Base-by-base conservation (phyloP, 306 rosid species). In the Chamaecrista fasciculata region DNA sequence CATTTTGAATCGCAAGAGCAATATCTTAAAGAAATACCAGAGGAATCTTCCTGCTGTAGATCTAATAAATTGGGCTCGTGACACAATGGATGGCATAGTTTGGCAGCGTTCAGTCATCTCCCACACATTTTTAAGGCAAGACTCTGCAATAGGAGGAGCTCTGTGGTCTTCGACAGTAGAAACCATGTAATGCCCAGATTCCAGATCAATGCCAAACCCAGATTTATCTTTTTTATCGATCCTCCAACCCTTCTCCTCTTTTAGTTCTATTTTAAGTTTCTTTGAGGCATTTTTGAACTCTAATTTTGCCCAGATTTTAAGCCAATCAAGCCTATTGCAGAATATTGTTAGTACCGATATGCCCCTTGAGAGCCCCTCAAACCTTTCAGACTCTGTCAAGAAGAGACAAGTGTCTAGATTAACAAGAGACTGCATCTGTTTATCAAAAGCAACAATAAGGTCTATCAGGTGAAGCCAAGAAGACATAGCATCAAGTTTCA, bases 261-360 rank as follows among this genome's bases (percentile, higher is more conserved):
- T 80, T 70, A 83, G 67, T 28, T 86, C 85, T 8, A 70, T 42
- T 68, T 83, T 86, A 34, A 86, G 83, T 72, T 79, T 89, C 80
- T 76, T 75, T 80, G 89, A 83, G 1, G 87, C 89, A 81, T 81
- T 87, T 77, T 82, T 85, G 46, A 89, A 77, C 83, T 89, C 96
- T 52, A 89, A 64, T 78, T 86, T 89, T 52, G 87, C 92, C 96
- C 96, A 89, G 62, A 85, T 78, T 78, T 86, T 89, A 43, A 89
- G 86, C 92, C 91, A 89, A 58, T 85, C 91, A 12, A 73, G 77
- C 78, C 91, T 79, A 49, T 79, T 72, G 74, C 81, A 76, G 72
- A 89, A 89, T 74, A 86, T 71, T 60, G 78, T 71, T 46, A 89
- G 77, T 39, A 77, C 81, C 25, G 96, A 89, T 63, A 81, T 50